A percentile compares a stretch with the other conserved stretches of the same genome.
These are phyloP conservation scores for Brassica nigra DNA, from an alignment of 345 rosid genomes.

Conservation along the genomic window DNA sequence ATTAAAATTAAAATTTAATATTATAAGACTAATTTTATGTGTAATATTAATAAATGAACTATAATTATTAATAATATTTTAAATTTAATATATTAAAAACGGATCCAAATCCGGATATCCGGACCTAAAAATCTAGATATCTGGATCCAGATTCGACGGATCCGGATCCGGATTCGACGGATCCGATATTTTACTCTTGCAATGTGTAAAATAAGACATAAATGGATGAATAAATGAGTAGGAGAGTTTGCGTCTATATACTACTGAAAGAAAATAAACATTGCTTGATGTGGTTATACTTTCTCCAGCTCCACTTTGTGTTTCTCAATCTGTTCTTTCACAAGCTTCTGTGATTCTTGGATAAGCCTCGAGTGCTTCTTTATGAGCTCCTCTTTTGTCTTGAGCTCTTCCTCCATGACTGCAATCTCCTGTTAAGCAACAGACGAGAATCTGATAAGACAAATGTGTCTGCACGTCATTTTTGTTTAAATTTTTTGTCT, in stretches of 20 bases:
- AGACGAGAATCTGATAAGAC: background rate
- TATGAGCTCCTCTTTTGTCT: slow-evolving; percentile 59
- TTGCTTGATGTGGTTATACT: background rate
- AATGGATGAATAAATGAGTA: slow-evolving; percentile 28
- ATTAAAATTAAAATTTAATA: too few species aligned
- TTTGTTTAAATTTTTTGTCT: too few species aligned
- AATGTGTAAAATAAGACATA: slow-evolving; percentile 38
- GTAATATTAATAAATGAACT: too few species aligned
- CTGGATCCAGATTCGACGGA: too few species aligned
- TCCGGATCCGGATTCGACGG: too few species aligned
- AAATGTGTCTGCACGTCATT: background rate
- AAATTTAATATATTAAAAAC: too few species aligned
- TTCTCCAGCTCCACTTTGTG: slow-evolving; percentile 42
- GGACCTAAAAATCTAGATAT: too few species aligned
- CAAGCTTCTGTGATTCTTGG: slow-evolving; percentile 65
- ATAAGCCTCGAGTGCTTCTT: slow-evolving; percentile 65
- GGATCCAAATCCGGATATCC: too few species aligned
- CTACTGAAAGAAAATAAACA: background rate
- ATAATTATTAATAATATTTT: too few species aligned
- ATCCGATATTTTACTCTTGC: slow-evolving; percentile 24
- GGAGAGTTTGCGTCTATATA: slow-evolving; percentile 7
- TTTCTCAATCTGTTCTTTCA: slow-evolving; percentile 68
- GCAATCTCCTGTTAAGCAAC: slow-evolving; percentile 63
- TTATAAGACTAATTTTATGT: too few species aligned
- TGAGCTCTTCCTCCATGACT: slow-evolving; percentile 78